Evolutionary conservation across 208 protist species (phyloP), one percentile per base, ranked within the genome.

Genomic region (Porcisia deanei): DNA sequence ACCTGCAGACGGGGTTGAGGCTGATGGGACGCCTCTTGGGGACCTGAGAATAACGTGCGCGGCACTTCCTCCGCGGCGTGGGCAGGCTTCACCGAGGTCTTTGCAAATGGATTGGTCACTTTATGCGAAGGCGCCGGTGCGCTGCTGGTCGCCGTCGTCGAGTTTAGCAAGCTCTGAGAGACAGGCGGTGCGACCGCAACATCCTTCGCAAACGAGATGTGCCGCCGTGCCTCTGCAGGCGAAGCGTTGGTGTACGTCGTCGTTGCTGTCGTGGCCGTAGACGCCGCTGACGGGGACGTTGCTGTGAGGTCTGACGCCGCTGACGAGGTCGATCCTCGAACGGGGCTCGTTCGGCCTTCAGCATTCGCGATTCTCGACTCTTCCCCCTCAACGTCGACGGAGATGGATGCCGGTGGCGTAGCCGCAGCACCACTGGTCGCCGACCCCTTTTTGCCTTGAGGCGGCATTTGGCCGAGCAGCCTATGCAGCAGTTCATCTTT

Each of bases 401-500:
- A 22, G 63, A 67, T 49, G 22, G 63, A 37, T 1, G 37, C 22
- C 41, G 41, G 63, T 52, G 63, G 7, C 63, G 41, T 3, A 67
- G 41, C 63, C 22, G 41, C 47, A 55, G 5, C 72, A 59, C 52
- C n/a, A 14, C n/a, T n/a, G 39, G 47, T 49, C 12, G 12, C 25
- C 43, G 65, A 65, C 7, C 7, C 16, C 57, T 63, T 68, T 30
- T 67, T 78, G 9, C 75, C 73, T 49, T 70, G 72, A 16, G 58
- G 55, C 34, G 53, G 37, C 73, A 86, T 85, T 80, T 89, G 82
- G 2, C 57, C 66, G 1, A 94, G 77, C 37, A 95, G 68, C 64
- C 82, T 83, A 2, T 89, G 91, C 77, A 95, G 83, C n/a, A 95
- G 69, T 47, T 82, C 75, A 60, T 97, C 90, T 39, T 87, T 79